These are phyloP conservation scores for Debaryomycetaceae sp. DNA, from an alignment of 1,139 yeast genomes.

Conservation along the genomic window DNA sequence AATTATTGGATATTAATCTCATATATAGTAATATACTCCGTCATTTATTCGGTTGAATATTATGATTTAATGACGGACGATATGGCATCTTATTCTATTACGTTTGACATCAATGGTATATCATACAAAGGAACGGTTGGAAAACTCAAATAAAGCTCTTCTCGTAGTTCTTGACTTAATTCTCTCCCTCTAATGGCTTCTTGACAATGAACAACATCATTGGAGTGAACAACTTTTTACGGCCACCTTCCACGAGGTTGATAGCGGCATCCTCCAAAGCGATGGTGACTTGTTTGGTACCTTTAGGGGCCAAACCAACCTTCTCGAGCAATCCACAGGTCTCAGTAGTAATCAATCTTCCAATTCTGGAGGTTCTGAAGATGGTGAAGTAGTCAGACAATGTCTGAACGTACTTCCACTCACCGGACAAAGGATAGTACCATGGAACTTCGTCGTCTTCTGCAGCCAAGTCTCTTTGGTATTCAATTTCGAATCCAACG, in stretches of 20 bases:
- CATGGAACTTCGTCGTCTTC: slow-evolving; percentile 86
- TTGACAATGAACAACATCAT: slow-evolving; percentile 89
- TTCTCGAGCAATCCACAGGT: slow-evolving; percentile 79
- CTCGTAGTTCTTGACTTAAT: neutral
- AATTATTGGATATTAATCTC: too few relatives aligned
- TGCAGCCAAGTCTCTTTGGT: slow-evolving; percentile 80
- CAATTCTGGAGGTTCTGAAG: slow-evolving; percentile 83
- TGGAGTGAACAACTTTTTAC: slow-evolving; percentile 85
- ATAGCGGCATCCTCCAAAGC: slow-evolving; percentile 98
- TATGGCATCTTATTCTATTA: neutral
- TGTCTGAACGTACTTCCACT: slow-evolving; percentile 81
- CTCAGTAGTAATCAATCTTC: slow-evolving; percentile 82
- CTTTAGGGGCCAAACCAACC: slow-evolving; percentile 88
- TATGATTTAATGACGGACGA: too few relatives aligned
- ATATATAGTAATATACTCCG: too few relatives aligned
- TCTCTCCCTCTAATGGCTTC: slow-evolving; percentile 53
- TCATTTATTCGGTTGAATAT: too few relatives aligned
- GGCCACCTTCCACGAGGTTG: slow-evolving; percentile 92
- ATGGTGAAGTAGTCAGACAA: slow-evolving; percentile 77
- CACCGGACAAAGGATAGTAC: slow-evolving; percentile 97
- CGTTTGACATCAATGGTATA: neutral
- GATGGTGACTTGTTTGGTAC: slow-evolving; percentile 82
- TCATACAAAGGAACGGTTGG: neutral
- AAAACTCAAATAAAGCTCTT: neutral
- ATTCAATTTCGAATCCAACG: slow-evolving; percentile 83